Evolutionary conservation across 2,329 filamentous ascomycete genomes (phyloP).

Genomic region (Tothia fuscella): DNA sequence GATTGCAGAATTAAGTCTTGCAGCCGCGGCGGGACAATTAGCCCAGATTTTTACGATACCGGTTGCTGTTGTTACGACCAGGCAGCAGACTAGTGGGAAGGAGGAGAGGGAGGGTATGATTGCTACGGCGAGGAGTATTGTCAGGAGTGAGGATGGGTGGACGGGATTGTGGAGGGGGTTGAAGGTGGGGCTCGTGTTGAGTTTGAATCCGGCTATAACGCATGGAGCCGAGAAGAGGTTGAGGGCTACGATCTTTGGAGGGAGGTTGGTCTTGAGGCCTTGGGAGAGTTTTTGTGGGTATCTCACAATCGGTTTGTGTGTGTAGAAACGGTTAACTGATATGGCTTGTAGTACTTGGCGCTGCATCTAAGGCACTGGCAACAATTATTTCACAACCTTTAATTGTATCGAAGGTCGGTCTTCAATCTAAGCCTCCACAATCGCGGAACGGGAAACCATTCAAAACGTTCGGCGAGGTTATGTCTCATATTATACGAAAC

Average conservation of each 20-base stretch:
- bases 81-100: conserved; percentile 87
- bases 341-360: conserved; percentile 58
- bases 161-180: conserved; percentile 86
- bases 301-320: conserved; percentile 20
- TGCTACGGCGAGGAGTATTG: conserved; percentile 78
- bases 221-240: conserved; percentile 93
- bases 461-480: conserved; percentile 85
- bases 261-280: conserved; percentile 61
- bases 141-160: conserved; percentile 81
- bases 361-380: conserved; percentile 82
- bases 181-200: conserved; percentile 89
- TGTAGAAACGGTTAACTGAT: conserved; percentile 12
- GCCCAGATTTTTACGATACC: conserved; percentile 96
- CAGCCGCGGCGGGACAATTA: conserved; percentile 76
- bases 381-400: conserved; percentile 89
- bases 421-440: conserved; percentile 86
- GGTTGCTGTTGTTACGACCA: conserved; percentile 86
- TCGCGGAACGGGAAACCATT: conserved; percentile 80
- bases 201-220: conserved; percentile 93
- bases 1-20: conserved; percentile 68
- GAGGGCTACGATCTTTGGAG: conserved; percentile 64
- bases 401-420: conserved; percentile 93
- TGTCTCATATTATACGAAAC: conserved; percentile 83
- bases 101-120: conserved; percentile 73
- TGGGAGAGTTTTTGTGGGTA: conserved; percentile 88